Percentiles rank a stretch among this genome's conserved stretches.
phyloP scores from a whole-genome alignment of 495 filamentous ascomycete species.

The Aspergillus indologenus region DNA sequence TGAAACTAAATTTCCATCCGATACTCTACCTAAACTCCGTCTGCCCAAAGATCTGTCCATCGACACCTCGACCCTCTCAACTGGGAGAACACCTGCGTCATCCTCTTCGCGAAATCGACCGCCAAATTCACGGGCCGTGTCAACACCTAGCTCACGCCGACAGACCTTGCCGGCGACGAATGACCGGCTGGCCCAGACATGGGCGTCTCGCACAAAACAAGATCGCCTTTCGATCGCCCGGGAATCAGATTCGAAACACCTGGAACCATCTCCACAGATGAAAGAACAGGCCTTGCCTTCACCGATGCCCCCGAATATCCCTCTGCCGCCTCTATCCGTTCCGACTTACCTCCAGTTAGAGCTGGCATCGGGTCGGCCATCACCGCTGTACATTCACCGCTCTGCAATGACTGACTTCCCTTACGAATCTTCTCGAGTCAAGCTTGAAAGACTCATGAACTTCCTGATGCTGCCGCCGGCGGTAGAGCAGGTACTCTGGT shows the following conservation, averaged over 20 bases:
- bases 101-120: slow-evolving; percentile 31
- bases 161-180: slow-evolving; percentile 18
- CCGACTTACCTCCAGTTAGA: slow-evolving; percentile 88
- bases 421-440: slow-evolving; percentile 95
- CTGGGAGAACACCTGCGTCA: slow-evolving; percentile 14
- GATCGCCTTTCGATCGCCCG: slow-evolving; percentile 31
- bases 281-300: slow-evolving; percentile 52
- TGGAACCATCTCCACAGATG: slow-evolving; percentile 27
- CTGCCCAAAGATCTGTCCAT: slow-evolving; percentile 24
- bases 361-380: slow-evolving; percentile 74
- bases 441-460: slow-evolving; percentile 89
- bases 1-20: slow-evolving; percentile 16
- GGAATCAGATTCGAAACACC: slow-evolving; percentile 41
- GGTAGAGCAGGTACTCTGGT: slow-evolving; percentile 81
- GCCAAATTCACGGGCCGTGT: slow-evolving; percentile 33
- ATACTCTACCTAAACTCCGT: slow-evolving; percentile 23
- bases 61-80: slow-evolving; percentile 27
- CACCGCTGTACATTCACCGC: slow-evolving; percentile 83
- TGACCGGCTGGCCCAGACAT: slow-evolving; percentile 40
- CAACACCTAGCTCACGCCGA: slow-evolving; percentile 34
- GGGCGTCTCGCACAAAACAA: slow-evolving; percentile 36
- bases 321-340: slow-evolving; percentile 80
- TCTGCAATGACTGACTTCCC: slow-evolving; percentile 70
- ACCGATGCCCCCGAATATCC: slow-evolving; percentile 66
- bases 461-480: slow-evolving; percentile 77